phyloP scores from a whole-genome alignment of 2,329 filamentous ascomycete species.

The Drechslerella coelobrocha region DNA sequence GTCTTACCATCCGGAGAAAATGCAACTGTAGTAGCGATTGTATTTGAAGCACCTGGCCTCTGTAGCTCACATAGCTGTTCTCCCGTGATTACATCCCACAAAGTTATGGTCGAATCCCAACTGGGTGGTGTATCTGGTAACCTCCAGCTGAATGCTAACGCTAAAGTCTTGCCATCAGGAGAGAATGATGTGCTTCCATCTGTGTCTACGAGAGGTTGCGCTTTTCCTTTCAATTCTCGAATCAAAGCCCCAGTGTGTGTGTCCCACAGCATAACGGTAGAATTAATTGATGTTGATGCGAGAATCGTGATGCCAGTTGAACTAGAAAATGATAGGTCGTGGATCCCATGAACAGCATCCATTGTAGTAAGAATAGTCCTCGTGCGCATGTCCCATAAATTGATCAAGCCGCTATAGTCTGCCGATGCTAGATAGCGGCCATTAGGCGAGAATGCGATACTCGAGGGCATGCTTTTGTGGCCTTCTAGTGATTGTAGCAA shows the following conservation, averaged over 20 bases:
- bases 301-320: neutral
- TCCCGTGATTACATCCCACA: no score
- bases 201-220: neutral
- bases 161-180: neutral
- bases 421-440: neutral
- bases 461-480: neutral
- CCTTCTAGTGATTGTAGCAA: slow-evolving; percentile 6
- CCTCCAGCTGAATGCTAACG: no score
- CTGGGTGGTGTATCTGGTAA: no score
- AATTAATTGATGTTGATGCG: neutral
- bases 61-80: no score
- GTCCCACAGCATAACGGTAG: neutral
- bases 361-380: neutral
- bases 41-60: no score
- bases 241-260: neutral
- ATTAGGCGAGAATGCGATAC: slow-evolving; percentile 6
- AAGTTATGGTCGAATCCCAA: no score
- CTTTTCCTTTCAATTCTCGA: neutral
- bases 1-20: no score
- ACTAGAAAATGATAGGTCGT: neutral
- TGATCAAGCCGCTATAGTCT: neutral
- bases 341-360: neutral
- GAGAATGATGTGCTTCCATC: neutral
- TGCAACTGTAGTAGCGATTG: no score
- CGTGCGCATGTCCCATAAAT: neutral